Percentiles rank a stretch among this genome's conserved stretches.
phyloP scores from a whole-genome alignment of 352 stramenopile species.

The Albugo laibachii region DNA sequence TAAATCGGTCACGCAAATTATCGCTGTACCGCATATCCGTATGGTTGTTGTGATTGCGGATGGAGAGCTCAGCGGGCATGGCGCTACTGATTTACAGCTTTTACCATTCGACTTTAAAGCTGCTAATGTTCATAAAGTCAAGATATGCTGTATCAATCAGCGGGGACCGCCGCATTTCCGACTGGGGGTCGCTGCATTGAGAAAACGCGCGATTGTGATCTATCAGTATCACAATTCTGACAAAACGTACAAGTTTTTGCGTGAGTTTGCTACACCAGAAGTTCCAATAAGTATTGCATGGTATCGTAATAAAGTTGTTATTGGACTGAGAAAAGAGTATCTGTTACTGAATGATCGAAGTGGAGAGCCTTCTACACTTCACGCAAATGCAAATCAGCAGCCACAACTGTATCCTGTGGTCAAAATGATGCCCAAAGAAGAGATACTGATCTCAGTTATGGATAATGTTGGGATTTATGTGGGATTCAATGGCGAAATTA shows the following conservation, averaged over 20 bases:
- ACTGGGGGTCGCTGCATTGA: constrained; percentile 40
- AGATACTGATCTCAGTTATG: constrained; percentile 62
- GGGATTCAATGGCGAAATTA: constrained; percentile 47
- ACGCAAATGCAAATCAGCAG: constrained; percentile 33
- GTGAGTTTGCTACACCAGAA: constrained; percentile 55
- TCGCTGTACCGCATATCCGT: constrained; percentile 71
- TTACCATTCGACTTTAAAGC: constrained; percentile 58
- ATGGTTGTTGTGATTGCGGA: constrained; percentile 74
- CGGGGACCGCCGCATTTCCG: constrained; percentile 69
- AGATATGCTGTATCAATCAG: constrained; percentile 64
- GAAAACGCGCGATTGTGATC: constrained; percentile 43
- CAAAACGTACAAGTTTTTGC: constrained; percentile 59
- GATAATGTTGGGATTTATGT: constrained; percentile 72
- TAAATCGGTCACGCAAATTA: constrained; percentile 51
- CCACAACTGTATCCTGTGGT: constrained; percentile 46
- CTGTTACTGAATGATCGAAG: constrained; percentile 68
- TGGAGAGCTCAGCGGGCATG: constrained; percentile 43
- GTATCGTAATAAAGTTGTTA: constrained; percentile 78
- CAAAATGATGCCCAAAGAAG: constrained; percentile 71
- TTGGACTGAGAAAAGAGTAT: constrained; percentile 58
- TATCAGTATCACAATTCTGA: constrained; percentile 69
- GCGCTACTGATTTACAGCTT: constrained; percentile 57
- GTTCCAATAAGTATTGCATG: constrained; percentile 63
- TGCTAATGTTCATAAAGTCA: constrained; percentile 53
- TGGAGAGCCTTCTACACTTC: constrained; percentile 17